Percentiles rank a stretch among this genome's conserved stretches.
Conservation (phyloP, 257 asterid species). For the Fraxinus anomala region DNA sequence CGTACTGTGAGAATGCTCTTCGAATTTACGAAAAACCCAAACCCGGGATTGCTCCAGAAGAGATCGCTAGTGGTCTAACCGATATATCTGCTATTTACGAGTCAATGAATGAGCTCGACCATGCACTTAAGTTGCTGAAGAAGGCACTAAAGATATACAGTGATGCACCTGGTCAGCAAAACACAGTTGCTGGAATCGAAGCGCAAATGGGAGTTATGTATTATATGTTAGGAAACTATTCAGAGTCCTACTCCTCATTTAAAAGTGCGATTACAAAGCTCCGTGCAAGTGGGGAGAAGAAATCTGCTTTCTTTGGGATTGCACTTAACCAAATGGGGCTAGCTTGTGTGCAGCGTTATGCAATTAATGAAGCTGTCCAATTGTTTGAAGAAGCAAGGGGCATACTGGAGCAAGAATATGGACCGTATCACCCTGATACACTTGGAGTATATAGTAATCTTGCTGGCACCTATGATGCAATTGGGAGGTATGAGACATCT, state of each 20-base stretch:
- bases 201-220: slow-evolving; percentile 93
- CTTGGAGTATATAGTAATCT: slow-evolving; percentile 95
- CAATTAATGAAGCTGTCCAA: slow-evolving; percentile 74
- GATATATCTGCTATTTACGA: slow-evolving; percentile 89
- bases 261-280: slow-evolving; percentile 66
- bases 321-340: slow-evolving; percentile 95
- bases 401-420: slow-evolving; percentile 85
- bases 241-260: slow-evolving; percentile 68
- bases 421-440: slow-evolving; percentile 89
- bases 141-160: slow-evolving; percentile 86
- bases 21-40: slow-evolving; percentile 69
- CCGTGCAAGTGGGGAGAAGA: slow-evolving; percentile 86
- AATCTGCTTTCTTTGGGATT: slow-evolving; percentile 88
- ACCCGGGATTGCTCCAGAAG: slow-evolving; percentile 83
- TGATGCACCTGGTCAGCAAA: slow-evolving; percentile 88
- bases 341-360: slow-evolving; percentile 81
- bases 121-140: slow-evolving; percentile 72
- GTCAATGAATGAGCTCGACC: slow-evolving; percentile 86
- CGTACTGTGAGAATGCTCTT: slow-evolving; percentile 89
- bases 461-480: slow-evolving; percentile 93
- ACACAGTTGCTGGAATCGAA: slow-evolving; percentile 82
- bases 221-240: slow-evolving; percentile 75
- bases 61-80: slow-evolving; percentile 82
- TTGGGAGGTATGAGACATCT: slow-evolving; percentile 65
- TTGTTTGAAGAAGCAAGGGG: slow-evolving; percentile 89